Conservation (phyloP, 441 rosid species). For the Populus hybrid region DNA sequence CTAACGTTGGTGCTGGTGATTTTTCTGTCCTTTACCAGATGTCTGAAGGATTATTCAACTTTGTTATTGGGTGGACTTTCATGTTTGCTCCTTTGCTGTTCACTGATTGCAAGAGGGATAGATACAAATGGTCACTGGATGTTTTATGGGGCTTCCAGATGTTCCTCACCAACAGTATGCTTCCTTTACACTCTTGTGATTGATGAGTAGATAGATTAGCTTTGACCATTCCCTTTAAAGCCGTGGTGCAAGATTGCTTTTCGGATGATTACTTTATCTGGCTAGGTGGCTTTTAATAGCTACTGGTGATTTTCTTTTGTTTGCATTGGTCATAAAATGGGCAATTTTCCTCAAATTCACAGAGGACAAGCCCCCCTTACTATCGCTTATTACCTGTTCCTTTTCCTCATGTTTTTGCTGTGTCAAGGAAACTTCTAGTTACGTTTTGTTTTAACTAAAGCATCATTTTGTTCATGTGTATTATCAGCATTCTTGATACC, state of each 20-base stretch:
- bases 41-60: slow-evolving; percentile 93
- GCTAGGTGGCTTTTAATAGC: background rate
- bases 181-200: slow-evolving; percentile 16
- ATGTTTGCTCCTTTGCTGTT: slow-evolving; percentile 93
- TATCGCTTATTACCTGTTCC: background rate
- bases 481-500: slow-evolving; percentile 81
- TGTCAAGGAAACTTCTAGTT: background rate
- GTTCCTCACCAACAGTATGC: slow-evolving; percentile 91
- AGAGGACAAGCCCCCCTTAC: background rate
- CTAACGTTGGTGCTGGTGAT: background rate
- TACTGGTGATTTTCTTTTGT: background rate
- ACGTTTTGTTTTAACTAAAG: background rate
- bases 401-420: background rate
- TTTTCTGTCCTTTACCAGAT: slow-evolving; percentile 36
- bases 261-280: background rate
- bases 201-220: slow-evolving; percentile 4
- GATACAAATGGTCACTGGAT: slow-evolving; percentile 73
- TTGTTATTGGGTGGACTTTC: slow-evolving; percentile 91
- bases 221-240: slow-evolving; percentile 6
- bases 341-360: background rate
- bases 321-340: background rate
- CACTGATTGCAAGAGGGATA: slow-evolving; percentile 73
- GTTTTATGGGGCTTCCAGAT: slow-evolving; percentile 81
- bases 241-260: background rate
- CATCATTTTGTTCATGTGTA: background rate